Evolutionary conservation across 129 eudicot genomes (phyloP), one percentile per base, ranked within the genome.

Genomic region (Flaveria robusta): DNA sequence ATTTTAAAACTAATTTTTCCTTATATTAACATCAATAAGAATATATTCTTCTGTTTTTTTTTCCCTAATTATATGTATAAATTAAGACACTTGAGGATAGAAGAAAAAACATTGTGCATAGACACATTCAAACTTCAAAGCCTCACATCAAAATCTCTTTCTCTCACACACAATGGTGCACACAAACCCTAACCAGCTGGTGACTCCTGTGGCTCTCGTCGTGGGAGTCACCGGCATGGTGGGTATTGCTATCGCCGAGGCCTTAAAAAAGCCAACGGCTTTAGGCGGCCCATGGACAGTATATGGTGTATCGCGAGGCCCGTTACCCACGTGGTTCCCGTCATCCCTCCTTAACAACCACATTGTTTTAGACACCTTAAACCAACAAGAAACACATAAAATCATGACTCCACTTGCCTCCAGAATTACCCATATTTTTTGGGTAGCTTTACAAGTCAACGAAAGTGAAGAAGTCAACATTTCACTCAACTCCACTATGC

Each of bases 401-500:
- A 13, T 27, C 18, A 1, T 62, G 0, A 19, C 67, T 14, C 67
- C 67, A 62, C 67, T 62, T 62, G 5, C 67, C 42, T 62, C 67
- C 41, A 41, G 27, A 26, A 62, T 62, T 11, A 62, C 67, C 20
- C 67, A 62, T 62, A 20, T 62, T 0, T 62, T 62, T 15, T 26
- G 67, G 67, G 42, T 62, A 5, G 67, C 67, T 26, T 26, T 62
- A 13, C 42, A 27, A 26, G 42, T 62, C 20, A 62, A 27, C 42
- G 42, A 62, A 62, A 26, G 42, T 14, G 67, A 62, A 27, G 3
- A 62, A 62, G 10, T 27, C 19, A 62, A 27, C 67, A 13, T 62
- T 26, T 62, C 67, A 31, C 67, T 62, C 18, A 62, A 62, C 67
- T 62, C 67, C 67, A 27, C 41, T 26, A 62, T 62, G 67, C 67